These are phyloP conservation scores for Phlyctochytrium arcticum DNA, from an alignment of 192 early-diverging fungal genomes.

Conservation along the genomic window DNA sequence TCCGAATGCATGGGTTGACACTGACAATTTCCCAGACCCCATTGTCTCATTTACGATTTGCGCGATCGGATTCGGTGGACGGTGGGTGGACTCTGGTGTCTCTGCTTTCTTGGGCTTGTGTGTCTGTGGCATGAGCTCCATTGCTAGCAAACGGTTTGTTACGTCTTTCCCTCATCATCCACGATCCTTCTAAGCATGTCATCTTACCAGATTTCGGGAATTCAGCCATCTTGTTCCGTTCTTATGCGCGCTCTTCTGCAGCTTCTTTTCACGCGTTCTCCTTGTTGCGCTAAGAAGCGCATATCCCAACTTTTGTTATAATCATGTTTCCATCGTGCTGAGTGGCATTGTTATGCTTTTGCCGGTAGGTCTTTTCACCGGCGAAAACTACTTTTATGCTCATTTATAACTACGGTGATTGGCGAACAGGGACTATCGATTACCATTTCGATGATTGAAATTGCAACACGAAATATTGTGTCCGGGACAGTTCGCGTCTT, in stretches of 20 bases:
- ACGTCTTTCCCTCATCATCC: neutral
- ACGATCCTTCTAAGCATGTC: neutral
- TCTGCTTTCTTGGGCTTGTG: conserved; percentile 25
- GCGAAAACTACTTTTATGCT: too few species aligned
- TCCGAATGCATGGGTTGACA: neutral
- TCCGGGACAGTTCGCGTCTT: conserved; percentile 84
- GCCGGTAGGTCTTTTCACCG: conserved; percentile 13
- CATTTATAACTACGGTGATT: neutral
- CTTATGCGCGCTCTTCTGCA: neutral
- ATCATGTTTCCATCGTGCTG: conserved; percentile 29
- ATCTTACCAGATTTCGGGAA: neutral
- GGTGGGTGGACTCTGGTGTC: conserved; percentile 35
- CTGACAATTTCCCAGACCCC: conserved; percentile 18
- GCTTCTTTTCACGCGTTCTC: neutral
- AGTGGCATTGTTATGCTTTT: conserved; percentile 33
- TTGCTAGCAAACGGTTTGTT: conserved; percentile 11
- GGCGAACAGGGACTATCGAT: conserved; percentile 64
- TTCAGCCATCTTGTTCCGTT: conserved; percentile 17
- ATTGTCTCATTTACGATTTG: conserved; percentile 24
- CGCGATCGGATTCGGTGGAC: conserved; percentile 36
- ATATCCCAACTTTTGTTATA: conserved; percentile 2
- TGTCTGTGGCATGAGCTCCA: conserved; percentile 20
- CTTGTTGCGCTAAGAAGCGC: neutral
- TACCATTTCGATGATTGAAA: conserved; percentile 81
- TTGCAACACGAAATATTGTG: conserved; percentile 81